These are phyloP conservation scores for Marasmius fiardii DNA, from an alignment of 1,284 basidiomycete genomes.

Conservation along the genomic window DNA sequence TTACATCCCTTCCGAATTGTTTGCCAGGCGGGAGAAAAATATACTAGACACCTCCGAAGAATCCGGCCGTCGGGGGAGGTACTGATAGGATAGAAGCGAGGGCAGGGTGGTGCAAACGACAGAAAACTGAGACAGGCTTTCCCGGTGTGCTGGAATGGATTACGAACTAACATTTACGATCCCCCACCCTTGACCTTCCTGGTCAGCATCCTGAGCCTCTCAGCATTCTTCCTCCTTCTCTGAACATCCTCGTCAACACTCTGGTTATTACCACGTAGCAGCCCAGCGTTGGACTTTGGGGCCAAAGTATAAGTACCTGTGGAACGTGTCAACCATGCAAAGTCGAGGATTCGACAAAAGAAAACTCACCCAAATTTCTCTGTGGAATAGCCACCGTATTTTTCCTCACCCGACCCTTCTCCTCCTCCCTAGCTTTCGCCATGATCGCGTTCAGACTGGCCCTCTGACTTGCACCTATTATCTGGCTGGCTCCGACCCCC, in stretches of 20 bases:
- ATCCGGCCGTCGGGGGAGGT: too few species aligned
- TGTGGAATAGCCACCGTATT: constrained; percentile 79
- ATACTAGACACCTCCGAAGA: too few species aligned
- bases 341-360: neutral
- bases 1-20: too few species aligned
- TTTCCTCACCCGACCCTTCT: constrained; percentile 65
- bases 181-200: constrained; percentile 34
- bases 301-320: constrained; percentile 55
- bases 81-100: too few species aligned
- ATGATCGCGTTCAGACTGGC: constrained; percentile 70
- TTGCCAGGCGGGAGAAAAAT: too few species aligned
- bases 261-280: constrained; percentile 37
- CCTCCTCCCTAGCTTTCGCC: constrained; percentile 62
- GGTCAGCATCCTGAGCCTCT: constrained; percentile 60
- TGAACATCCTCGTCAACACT: constrained; percentile 71
- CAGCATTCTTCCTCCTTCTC: constrained; percentile 67
- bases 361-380: constrained; percentile 48
- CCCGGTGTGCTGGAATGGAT: too few species aligned
- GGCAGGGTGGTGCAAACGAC: too few species aligned
- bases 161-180: neutral
- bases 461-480: constrained; percentile 19
- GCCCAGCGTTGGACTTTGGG: constrained; percentile 51
- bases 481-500: constrained; percentile 33
- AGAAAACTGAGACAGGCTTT: too few species aligned
- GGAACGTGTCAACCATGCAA: neutral